These are phyloP conservation scores for Trichodelitschia bisporula DNA, from an alignment of 495 filamentous ascomycete species.

Conservation along the genomic window DNA sequence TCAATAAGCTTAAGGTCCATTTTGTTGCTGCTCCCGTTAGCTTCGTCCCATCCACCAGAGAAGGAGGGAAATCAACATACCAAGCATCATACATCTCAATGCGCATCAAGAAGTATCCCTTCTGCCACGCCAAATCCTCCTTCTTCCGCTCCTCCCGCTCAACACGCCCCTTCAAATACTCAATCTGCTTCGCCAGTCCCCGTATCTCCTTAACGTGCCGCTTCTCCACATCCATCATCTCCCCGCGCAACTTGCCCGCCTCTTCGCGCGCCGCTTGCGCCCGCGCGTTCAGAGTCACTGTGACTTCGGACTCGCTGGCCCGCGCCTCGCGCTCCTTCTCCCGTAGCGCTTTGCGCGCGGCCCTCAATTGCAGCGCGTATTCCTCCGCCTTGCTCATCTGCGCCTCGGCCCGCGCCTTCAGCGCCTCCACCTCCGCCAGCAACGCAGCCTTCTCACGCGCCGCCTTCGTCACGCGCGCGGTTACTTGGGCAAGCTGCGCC, in stretches of 20 bases:
- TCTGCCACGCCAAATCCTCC: conserved; percentile 49
- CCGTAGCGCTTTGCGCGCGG: conserved; percentile 4
- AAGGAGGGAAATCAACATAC: conserved; percentile 29
- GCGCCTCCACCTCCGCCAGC: too few species aligned
- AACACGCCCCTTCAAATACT: conserved; percentile 61
- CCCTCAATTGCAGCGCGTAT: conserved; percentile 12
- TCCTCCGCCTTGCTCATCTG: too few species aligned
- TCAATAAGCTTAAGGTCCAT: conserved; percentile 65
- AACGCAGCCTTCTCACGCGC: too few species aligned
- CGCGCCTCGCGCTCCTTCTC: conserved; percentile 5
- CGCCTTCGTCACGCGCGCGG: too few species aligned
- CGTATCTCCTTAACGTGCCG: conserved; percentile 58
- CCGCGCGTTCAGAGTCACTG: conserved; percentile 4
- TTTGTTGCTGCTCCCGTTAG: conserved; percentile 41
- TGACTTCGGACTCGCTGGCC: conserved; percentile 7
- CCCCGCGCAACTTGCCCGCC: conserved; percentile 2
- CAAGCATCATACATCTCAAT: conserved; percentile 62
- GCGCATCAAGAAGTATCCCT: conserved; percentile 55
- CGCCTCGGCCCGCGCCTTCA: too few species aligned
- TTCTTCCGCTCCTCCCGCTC: conserved; percentile 60
- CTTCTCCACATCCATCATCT: conserved; percentile 17
- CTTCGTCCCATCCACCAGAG: conserved; percentile 1
- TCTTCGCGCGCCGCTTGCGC: neutral
- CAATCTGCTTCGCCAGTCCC: conserved; percentile 67
- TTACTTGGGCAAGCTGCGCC: too few species aligned